Percentiles rank a stretch among this genome's conserved stretches.
Conservation (phyloP, 805 yeast genomes). For the Sugiyamaella floridensis region DNA sequence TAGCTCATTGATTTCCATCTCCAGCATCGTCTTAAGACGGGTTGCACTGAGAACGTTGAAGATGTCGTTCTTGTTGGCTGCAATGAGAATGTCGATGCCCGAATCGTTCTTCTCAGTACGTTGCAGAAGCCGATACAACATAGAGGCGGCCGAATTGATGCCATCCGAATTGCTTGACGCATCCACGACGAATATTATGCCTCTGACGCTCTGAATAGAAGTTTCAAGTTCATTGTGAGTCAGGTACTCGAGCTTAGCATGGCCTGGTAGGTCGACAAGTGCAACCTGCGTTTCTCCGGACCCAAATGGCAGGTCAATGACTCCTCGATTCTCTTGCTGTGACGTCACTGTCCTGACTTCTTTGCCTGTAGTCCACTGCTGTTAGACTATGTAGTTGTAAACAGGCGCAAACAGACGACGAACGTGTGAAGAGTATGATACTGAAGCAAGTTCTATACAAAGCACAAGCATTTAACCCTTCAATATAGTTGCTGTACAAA, state of each 20-base stretch:
- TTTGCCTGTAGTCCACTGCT: conserved; percentile 26
- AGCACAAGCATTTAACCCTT: too few relatives aligned
- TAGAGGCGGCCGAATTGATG: conserved; percentile 49
- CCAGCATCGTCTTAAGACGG: conserved; percentile 54
- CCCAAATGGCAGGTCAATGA: conserved; percentile 37
- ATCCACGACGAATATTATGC: conserved; percentile 73
- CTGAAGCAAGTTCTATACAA: too few relatives aligned
- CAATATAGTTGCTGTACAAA: too few relatives aligned
- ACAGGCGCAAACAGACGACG: too few relatives aligned
- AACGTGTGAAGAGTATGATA: too few relatives aligned
- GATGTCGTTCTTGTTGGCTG: conserved; percentile 78
- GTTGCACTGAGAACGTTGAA: conserved; percentile 72
- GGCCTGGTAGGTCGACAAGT: conserved; percentile 85
- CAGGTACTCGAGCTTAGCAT: conserved; percentile 59
- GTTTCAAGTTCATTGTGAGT: conserved; percentile 37
- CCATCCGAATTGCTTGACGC: conserved; percentile 48
- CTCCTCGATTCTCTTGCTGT: conserved; percentile 39
- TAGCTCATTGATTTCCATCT: conserved; percentile 53
- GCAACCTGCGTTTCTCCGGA: conserved; percentile 35
- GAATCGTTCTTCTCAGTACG: conserved; percentile 56
- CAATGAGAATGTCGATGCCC: conserved; percentile 69
- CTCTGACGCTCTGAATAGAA: conserved; percentile 39
- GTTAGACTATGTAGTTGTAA: too few relatives aligned
- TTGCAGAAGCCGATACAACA: conserved; percentile 52
- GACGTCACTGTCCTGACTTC: conserved; percentile 43